Percentiles rank a stretch among this genome's conserved stretches.
Evolutionary conservation across 345 rosid species (phyloP).

Genomic region (Kandelia obovata): DNA sequence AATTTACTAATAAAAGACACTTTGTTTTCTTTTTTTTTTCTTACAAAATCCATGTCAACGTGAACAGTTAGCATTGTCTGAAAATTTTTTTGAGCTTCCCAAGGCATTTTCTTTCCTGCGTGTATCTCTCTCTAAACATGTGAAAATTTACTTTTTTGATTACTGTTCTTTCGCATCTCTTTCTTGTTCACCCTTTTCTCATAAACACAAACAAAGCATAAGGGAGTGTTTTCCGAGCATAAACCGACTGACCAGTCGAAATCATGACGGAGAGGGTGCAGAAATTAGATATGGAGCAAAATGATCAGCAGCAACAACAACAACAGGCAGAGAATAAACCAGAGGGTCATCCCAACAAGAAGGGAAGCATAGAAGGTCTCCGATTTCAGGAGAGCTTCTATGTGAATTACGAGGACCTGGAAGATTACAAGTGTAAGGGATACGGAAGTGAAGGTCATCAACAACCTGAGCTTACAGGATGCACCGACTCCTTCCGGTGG

Average conservation of each 20-base stretch:
- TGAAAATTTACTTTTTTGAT: too few relatives aligned
- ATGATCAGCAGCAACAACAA: neutral
- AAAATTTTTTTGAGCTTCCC: too few relatives aligned
- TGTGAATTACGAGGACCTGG: constrained; percentile 35
- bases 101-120: too few relatives aligned
- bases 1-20: too few relatives aligned
- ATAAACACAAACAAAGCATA: neutral
- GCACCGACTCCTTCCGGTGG: constrained; percentile 63
- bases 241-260: too few relatives aligned
- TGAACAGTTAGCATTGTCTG: too few relatives aligned
- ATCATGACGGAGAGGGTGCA: neutral
- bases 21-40: too few relatives aligned
- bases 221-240: neutral
- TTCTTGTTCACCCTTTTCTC: too few relatives aligned
- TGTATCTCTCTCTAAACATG: too few relatives aligned
- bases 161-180: too few relatives aligned
- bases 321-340: constrained; percentile 8
- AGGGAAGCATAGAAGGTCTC: constrained; percentile 17
- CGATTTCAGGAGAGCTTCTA: constrained; percentile 41
- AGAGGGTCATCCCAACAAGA: constrained; percentile 3
- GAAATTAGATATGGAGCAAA: constrained; percentile 16
- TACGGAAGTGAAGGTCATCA: constrained; percentile 63
- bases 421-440: constrained; percentile 47
- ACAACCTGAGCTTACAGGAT: constrained; percentile 55
- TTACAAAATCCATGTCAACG: too few relatives aligned